Base-by-base conservation (phyloP, 106 monocot genomes). In the Dendrobium chrysotoxum region DNA sequence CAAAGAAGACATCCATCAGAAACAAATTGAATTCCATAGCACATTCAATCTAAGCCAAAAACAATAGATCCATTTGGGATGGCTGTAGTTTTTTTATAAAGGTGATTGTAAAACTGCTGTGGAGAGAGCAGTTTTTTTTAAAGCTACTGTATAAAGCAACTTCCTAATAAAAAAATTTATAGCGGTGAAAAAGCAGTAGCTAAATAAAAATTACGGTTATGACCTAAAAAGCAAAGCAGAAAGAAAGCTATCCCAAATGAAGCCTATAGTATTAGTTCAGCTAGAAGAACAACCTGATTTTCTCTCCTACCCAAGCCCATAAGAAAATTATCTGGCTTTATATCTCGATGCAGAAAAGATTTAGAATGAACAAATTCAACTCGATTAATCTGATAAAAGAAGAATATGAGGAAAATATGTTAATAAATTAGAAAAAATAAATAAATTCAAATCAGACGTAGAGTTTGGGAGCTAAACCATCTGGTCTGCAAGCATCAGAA, bases 271-370 rank as follows among this genome's bases (percentile, higher is more conserved):
- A 50, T 13, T 5, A 65, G 18, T 10, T 65, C 47, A n/a, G 38
- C 40, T 39, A 21, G 12, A 50, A 50, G 50, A 47, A 44, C 35
- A 40, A 89, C 92, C 86, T 92, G 92, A 79, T 92, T 92, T 35
- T 89, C 89, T 47, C 88, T 85, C 28, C 89, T 84, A 20, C 92
- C 92, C 78, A 92, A 79, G 16, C 92, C 92, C 92, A 92, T 92
- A 53, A 92, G 89, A 82, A 92, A 92, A 74, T 92, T 92, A 84
- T 92, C 92, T 17, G 89, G 92, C 75, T 92, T 92, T 25, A 92
- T 89, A 78, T 92, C 92, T 46, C 92, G 87, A 81, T 92, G 92
- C 39, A 92, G 26, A 83, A 88, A 92, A 30, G 86, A 87, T 81
- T 90, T 92, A 0, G 85, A 77, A 81, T 92, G 92, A 38, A 92